Evolutionary conservation across 2,329 filamentous ascomycete species (phyloP).

Genomic region (Zopfia rhizophila): DNA sequence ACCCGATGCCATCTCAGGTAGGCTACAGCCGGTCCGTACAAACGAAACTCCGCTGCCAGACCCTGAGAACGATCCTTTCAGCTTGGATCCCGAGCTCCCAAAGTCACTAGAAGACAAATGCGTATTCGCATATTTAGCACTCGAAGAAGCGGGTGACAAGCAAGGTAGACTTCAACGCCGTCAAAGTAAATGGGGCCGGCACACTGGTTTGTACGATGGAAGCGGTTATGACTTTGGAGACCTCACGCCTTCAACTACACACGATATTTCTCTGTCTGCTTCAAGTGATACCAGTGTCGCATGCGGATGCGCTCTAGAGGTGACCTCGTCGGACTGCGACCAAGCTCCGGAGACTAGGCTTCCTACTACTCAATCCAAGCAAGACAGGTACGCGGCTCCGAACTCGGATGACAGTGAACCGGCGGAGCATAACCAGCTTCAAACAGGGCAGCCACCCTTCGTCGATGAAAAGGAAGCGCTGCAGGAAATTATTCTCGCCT

Average conservation of each 20-base stretch:
- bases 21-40: constrained; percentile 5
- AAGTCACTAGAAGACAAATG: constrained; percentile 6
- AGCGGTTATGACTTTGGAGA: constrained; percentile 41
- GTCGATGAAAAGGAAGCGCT: constrained; percentile 26
- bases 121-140: constrained; percentile 20
- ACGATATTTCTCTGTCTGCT: too few relatives aligned
- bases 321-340: too few relatives aligned
- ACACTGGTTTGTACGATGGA: constrained; percentile 36
- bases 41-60: constrained; percentile 2
- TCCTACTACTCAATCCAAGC: constrained; percentile 3
- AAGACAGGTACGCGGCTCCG: too few relatives aligned
- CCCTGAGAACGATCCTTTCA: constrained; percentile 1
- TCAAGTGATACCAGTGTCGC: too few relatives aligned
- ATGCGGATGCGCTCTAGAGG: too few relatives aligned
- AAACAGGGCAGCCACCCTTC: constrained; percentile 8
- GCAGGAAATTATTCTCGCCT: constrained; percentile 33
- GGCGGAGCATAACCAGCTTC: too few relatives aligned
- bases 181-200: constrained; percentile 22
- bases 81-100: constrained; percentile 4
- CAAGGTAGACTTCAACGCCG: constrained; percentile 3
- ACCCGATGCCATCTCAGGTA: neutral
- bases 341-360: constrained; percentile 4
- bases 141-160: constrained; percentile 13
- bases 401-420: too few relatives aligned
- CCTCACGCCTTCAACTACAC: neutral